Percentiles rank a stretch among this genome's conserved stretches.
Evolutionary conservation across 805 yeast genomes (phyloP).

Genomic region (Sugiyamaella smithiae): DNA sequence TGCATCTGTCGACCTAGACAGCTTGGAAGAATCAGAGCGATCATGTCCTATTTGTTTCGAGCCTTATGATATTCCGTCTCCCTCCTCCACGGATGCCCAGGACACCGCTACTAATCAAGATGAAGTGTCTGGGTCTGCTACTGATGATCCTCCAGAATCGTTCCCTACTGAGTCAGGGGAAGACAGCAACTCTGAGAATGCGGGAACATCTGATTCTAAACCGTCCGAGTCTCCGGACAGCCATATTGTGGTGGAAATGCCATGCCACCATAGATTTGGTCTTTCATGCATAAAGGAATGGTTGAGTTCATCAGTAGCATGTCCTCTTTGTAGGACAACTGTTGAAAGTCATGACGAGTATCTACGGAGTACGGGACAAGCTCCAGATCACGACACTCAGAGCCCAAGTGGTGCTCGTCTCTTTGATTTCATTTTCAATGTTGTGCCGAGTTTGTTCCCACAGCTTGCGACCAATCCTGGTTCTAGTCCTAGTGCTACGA

Average conservation of each 20-base stretch:
- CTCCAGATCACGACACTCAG: conserved; percentile 20
- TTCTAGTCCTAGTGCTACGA: conserved; percentile 1
- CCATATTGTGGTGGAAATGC: conserved; percentile 71
- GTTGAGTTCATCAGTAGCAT: conserved; percentile 69
- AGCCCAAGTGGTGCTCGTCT: conserved; percentile 6
- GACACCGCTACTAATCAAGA: conserved; percentile 9
- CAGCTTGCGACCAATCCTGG: background rate
- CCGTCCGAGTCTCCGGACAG: background rate
- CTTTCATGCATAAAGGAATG: conserved; percentile 79
- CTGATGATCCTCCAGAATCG: conserved; percentile 17
- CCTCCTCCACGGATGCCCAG: conserved; percentile 9
- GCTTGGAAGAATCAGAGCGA: conserved; percentile 35
- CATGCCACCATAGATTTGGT: conserved; percentile 88
- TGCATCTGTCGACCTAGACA: conserved; percentile 28
- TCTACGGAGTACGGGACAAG: conserved; percentile 23
- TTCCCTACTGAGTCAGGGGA: conserved; percentile 15
- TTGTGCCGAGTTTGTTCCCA: conserved; percentile 16
- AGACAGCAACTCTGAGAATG: too few species aligned
- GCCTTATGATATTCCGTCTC: conserved; percentile 22
- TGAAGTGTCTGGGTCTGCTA: background rate
- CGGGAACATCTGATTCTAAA: too few species aligned
- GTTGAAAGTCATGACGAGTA: conserved; percentile 40
- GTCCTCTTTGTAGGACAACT: conserved; percentile 80
- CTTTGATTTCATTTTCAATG: conserved; percentile 22
- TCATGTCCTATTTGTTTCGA: conserved; percentile 47